Evolutionary conservation across 306 rosid species (phyloP).

Genomic region (Sicyos baderoa): DNA sequence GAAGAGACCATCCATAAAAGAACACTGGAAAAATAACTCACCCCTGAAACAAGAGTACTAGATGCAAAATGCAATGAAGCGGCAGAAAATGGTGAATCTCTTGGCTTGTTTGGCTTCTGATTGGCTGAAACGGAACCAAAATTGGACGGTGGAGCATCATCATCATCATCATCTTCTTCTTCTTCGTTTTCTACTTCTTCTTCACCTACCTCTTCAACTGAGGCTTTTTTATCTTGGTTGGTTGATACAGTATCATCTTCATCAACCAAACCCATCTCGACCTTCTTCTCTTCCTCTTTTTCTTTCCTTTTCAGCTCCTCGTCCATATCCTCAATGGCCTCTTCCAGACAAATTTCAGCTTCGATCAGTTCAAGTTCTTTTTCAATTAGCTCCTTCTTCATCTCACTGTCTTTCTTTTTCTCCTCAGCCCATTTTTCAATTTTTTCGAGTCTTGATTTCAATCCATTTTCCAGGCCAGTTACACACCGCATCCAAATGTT

Average conservation of each 20-base stretch:
- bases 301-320: conserved; percentile 47
- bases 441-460: conserved; percentile 44
- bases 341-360: conserved; percentile 65
- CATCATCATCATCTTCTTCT: conserved; percentile 44
- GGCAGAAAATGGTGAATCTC: conserved; percentile 73
- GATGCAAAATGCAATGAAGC: conserved; percentile 69
- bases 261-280: conserved; percentile 40
- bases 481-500: conserved; percentile 30
- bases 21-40: conserved; percentile 34
- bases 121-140: conserved; percentile 54
- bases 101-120: conserved; percentile 45
- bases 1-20: not conserved
- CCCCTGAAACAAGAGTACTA: conserved; percentile 59
- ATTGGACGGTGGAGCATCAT: conserved; percentile 58
- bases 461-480: conserved; percentile 39
- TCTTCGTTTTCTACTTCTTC: conserved; percentile 38
- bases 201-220: conserved; percentile 26
- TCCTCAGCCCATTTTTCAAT: conserved; percentile 61
- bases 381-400: conserved; percentile 40
- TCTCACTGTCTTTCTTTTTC: conserved; percentile 45
- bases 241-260: conserved; percentile 27
- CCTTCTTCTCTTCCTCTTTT: conserved; percentile 63
- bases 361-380: conserved; percentile 61
- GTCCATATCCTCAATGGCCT: conserved; percentile 63
- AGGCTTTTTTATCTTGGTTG: conserved; percentile 38